Evolutionary conservation across 257 asterid species (phyloP).

Genomic region (Plantago major): DNA sequence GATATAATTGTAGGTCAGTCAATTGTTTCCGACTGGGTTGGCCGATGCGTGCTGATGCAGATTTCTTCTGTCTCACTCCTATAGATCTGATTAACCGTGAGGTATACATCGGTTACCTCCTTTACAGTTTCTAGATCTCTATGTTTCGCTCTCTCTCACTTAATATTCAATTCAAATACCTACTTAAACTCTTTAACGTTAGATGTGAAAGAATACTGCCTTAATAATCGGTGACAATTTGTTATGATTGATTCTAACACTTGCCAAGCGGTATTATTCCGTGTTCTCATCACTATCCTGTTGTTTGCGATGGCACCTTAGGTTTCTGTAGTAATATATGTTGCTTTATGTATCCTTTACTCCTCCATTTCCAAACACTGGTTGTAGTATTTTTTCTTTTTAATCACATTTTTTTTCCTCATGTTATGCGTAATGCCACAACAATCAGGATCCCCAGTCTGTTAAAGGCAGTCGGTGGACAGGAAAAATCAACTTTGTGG

Average conservation of each 20-base stretch:
- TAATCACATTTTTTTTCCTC: not conserved
- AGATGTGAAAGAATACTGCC: no score
- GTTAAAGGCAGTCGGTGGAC: slow-evolving; percentile 61
- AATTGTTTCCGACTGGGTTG: slow-evolving; percentile 89
- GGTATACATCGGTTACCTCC: slow-evolving; percentile 31
- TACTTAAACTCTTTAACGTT: no score
- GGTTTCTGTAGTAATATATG: no score
- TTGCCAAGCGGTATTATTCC: no score
- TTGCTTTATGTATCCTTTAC: no score
- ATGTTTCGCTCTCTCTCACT: no score
- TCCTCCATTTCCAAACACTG: no score
- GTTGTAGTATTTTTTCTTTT: not conserved
- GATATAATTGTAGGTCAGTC: slow-evolving; percentile 66
- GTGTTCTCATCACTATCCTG: no score
- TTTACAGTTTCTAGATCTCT: not conserved
- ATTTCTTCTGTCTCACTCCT: slow-evolving; percentile 67
- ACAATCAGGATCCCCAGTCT: slow-evolving; percentile 51
- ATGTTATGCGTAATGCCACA: slow-evolving; percentile 18
- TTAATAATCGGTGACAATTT: no score
- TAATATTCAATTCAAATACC: no score
- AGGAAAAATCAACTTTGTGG: slow-evolving; percentile 89
- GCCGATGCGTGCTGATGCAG: slow-evolving; percentile 99
- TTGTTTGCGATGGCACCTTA: no score
- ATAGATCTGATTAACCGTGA: slow-evolving; percentile 38
- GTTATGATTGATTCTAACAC: no score